phyloP scores from a whole-genome alignment of 1,284 basidiomycete genomes.

The Marasmius oreades region DNA sequence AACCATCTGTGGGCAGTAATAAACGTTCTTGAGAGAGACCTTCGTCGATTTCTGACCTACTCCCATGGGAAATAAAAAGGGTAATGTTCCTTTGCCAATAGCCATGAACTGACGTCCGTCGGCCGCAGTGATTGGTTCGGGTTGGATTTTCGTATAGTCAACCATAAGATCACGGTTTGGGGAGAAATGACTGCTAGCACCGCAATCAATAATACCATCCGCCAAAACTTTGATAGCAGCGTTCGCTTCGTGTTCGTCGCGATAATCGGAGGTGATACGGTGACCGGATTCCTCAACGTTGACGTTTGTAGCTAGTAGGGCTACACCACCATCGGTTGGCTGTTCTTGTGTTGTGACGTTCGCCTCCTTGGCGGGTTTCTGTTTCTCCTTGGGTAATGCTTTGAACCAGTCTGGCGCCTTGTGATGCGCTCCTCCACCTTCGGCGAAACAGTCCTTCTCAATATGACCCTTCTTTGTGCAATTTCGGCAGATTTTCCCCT shows the following conservation, averaged over 20 bases:
- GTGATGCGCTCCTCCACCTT: neutral
- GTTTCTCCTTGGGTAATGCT: conserved; percentile 1
- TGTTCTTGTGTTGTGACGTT: neutral
- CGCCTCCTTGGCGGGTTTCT: neutral
- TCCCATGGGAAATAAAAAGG: conserved; percentile 15
- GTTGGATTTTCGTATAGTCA: conserved; percentile 18
- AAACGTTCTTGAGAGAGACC: conserved; percentile 26
- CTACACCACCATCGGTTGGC: neutral
- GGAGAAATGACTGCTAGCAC: conserved; percentile 22
- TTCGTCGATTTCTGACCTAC: conserved; percentile 14
- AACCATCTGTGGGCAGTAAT: conserved; percentile 31
- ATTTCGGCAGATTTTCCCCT: neutral
- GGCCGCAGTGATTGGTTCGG: conserved; percentile 20
- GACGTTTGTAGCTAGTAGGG: neutral
- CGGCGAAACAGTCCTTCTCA: conserved; percentile 1
- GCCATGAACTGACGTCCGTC: conserved; percentile 19
- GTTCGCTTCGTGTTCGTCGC: neutral
- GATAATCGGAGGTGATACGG: neutral
- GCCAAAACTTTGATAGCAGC: neutral
- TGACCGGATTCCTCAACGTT: neutral
- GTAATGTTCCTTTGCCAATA: conserved; percentile 19
- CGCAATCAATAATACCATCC: conserved; percentile 20
- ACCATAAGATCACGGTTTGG: conserved; percentile 15
- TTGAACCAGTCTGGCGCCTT: conserved; percentile 1
- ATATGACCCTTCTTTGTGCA: neutral